These are phyloP conservation scores for Penicillium sp. DNA, from an alignment of 2,329 filamentous ascomycete species.

Conservation along the genomic window DNA sequence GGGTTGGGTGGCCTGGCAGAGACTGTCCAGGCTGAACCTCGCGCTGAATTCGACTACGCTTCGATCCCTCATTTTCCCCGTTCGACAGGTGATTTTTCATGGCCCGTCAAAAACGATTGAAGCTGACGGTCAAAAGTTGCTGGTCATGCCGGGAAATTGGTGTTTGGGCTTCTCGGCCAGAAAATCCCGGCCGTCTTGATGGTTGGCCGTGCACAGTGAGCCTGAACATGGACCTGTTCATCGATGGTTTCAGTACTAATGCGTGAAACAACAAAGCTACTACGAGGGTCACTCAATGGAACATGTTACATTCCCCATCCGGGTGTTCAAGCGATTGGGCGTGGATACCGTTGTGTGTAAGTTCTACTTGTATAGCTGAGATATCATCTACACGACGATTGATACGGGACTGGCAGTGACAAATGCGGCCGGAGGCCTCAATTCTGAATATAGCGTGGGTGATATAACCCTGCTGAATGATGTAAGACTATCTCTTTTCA, in stretches of 20 bases:
- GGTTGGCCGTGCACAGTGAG: slow-evolving; percentile 68
- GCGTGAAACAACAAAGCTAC: slow-evolving; percentile 51
- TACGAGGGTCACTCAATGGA: slow-evolving; percentile 70
- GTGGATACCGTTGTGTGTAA: slow-evolving; percentile 63
- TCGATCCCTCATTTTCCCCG: slow-evolving; percentile 65
- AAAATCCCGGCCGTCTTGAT: slow-evolving; percentile 64
- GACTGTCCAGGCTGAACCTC: slow-evolving; percentile 56
- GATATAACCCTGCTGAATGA: slow-evolving; percentile 70
- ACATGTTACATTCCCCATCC: slow-evolving; percentile 65
- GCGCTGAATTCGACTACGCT: slow-evolving; percentile 60
- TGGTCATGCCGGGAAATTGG: slow-evolving; percentile 68
- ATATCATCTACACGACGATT: not conserved
- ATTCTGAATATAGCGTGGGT: slow-evolving; percentile 66
- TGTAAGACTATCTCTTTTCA: slow-evolving; percentile 42
- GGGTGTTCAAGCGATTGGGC: slow-evolving; percentile 66
- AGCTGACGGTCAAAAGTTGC: slow-evolving; percentile 43
- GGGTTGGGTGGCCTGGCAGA: slow-evolving; percentile 65
- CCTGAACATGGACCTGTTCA: slow-evolving; percentile 18
- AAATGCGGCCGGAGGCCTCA: slow-evolving; percentile 69
- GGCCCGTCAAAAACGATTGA: not conserved
- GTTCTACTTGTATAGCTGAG: slow-evolving; percentile 18
- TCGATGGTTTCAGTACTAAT: not conserved
- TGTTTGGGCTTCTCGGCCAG: slow-evolving; percentile 64
- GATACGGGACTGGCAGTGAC: slow-evolving; percentile 53
- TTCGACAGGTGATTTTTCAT: slow-evolving; percentile 56